A percentile compares a stretch with the other conserved stretches of the same genome.
phyloP scores from a whole-genome alignment of 805 yeast species.

The Candida tibetensis region DNA sequence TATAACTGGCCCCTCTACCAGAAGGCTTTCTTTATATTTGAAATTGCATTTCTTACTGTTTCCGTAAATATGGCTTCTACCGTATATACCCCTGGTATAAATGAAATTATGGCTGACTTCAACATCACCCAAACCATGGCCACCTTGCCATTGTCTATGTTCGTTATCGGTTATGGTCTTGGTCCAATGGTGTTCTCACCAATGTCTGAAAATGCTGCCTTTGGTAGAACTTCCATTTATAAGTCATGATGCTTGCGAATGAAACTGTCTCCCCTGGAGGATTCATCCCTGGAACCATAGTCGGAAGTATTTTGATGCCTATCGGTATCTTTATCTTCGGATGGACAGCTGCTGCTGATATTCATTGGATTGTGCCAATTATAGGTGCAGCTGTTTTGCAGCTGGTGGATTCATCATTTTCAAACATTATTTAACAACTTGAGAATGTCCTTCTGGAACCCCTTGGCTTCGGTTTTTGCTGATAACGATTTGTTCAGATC shows the following conservation, averaged over 20 bases:
- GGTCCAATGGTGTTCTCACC: slow-evolving; percentile 63
- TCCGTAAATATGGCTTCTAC: slow-evolving; percentile 58
- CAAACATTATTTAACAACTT: slow-evolving; percentile 52
- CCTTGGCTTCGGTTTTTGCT: slow-evolving; percentile 58
- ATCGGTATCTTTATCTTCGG: slow-evolving; percentile 22
- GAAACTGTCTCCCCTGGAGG: slow-evolving; percentile 15
- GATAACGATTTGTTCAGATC: slow-evolving; percentile 53
- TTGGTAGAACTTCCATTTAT: slow-evolving; percentile 55
- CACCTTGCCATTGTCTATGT: slow-evolving; percentile 50
- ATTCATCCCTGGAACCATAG: slow-evolving; percentile 19
- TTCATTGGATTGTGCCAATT: slow-evolving; percentile 22
- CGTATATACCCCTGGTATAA: slow-evolving; percentile 51
- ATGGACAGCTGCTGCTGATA: slow-evolving; percentile 17
- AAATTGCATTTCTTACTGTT: slow-evolving; percentile 45
- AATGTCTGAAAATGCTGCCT: slow-evolving; percentile 50
- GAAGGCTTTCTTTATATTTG: slow-evolving; percentile 36
- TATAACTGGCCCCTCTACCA: slow-evolving; percentile 49
- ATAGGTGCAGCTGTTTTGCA: slow-evolving; percentile 20
- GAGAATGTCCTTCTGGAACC: slow-evolving; percentile 46
- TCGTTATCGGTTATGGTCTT: slow-evolving; percentile 58
- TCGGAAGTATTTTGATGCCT: slow-evolving; percentile 21
- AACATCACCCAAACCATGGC: slow-evolving; percentile 44
- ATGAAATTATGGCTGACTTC: slow-evolving; percentile 44
- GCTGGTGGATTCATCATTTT: slow-evolving; percentile 34
- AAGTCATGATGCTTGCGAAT: slow-evolving; percentile 22